Evolutionary conservation across 495 filamentous ascomycete species (phyloP), one percentile per base, ranked within the genome.

Genomic region (Aspergillus heteromorphus): DNA sequence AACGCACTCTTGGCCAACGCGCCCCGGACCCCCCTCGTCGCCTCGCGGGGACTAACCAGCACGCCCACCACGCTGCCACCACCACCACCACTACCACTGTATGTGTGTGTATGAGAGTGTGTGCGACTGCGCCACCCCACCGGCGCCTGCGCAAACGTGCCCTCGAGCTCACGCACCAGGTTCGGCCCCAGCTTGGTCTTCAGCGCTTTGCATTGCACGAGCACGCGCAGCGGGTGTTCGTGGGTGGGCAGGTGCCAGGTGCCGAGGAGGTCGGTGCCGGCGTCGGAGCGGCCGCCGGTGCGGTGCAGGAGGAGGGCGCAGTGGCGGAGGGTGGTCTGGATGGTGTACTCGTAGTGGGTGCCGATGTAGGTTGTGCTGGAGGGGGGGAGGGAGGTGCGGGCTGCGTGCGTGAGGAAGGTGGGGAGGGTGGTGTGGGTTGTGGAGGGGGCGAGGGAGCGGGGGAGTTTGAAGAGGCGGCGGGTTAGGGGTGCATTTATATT

Each of bases 221-320:
- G 59, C 1, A 90, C 82, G 48, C 78, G 80, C 4, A 93, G 53
- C 0, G 82, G 77, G 1, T 48, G 68, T 48, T 64, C 60, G 41
- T 55, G 61, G 40, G 58, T 53, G 9, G 85, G 83, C 6, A 90
- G 68, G 11, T 75, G 69, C 92, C 92, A 97, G 16, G 82, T 82
- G 19, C 91, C 92, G 2, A 90, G 71, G 0, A 97, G 79, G 66
- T 97, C 92, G 63, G 95, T 88, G 29, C 92, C 92, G 47, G 71
- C 74, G 70, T 97, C 92, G 14, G 80, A 81, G 23, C 73, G 74
- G 34, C 88, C 87, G 58, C 93, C 93, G 14, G 86, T 80, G 41
- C 89, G 86, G 42, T 76, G 73, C 4, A 97, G 79, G 25, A 64
- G 61, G 72, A 97, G 87, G 36, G 79, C 82, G 38, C 85, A 78